These are phyloP conservation scores for Pholiota microspora DNA, from an alignment of 768 basidiomycete genomes.

Conservation along the genomic window DNA sequence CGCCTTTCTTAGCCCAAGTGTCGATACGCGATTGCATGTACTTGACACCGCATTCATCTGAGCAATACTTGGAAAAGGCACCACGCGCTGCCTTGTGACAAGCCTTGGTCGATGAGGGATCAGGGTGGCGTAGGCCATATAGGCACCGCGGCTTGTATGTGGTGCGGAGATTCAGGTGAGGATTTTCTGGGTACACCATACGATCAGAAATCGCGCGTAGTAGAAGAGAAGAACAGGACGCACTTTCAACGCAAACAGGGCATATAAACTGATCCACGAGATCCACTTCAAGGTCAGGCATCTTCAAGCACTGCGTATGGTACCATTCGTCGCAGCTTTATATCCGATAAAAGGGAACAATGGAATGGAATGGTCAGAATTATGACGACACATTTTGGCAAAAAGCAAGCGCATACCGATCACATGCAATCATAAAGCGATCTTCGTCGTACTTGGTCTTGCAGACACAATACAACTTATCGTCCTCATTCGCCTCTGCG, in stretches of 20 bases:
- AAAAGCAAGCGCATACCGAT: constrained; percentile 53
- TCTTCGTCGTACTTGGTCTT: constrained; percentile 86
- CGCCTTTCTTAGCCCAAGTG: constrained; percentile 59
- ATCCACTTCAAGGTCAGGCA: constrained; percentile 80
- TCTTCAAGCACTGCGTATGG: constrained; percentile 80
- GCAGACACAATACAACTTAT: constrained; percentile 87
- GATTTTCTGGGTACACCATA: constrained; percentile 43
- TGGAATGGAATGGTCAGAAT: neutral
- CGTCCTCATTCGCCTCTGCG: constrained; percentile 44
- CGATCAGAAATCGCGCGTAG: neutral
- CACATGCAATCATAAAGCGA: constrained; percentile 90
- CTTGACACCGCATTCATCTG: constrained; percentile 80
- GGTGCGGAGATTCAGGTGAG: constrained; percentile 58
- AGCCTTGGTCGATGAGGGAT: constrained; percentile 60
- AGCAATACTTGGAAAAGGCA: constrained; percentile 88
- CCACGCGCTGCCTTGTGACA: constrained; percentile 83
- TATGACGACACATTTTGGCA: constrained; percentile 2
- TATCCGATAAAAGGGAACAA: neutral
- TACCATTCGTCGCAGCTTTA: constrained; percentile 93
- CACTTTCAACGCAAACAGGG: constrained; percentile 75
- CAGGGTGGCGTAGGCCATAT: constrained; percentile 61
- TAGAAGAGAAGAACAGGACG: constrained; percentile 26
- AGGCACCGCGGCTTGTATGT: constrained; percentile 82
- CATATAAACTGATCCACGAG: constrained; percentile 93
- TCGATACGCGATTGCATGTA: constrained; percentile 68